Evolutionary conservation across 2,329 filamentous ascomycete genomes (phyloP).

Genomic region (Alternaria sp.): DNA sequence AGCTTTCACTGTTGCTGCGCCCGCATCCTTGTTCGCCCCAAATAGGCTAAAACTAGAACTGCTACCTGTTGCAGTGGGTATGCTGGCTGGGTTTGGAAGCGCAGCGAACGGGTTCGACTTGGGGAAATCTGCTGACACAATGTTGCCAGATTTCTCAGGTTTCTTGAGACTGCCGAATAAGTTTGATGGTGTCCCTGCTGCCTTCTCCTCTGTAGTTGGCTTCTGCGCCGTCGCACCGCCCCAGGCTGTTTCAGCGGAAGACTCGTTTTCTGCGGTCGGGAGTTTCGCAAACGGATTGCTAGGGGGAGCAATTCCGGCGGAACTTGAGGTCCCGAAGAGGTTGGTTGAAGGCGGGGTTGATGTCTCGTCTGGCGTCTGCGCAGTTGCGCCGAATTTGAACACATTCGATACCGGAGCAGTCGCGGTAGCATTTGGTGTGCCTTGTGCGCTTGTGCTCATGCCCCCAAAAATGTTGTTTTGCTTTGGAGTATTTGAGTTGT

Average conservation of each 20-base stretch:
- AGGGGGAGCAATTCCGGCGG: constrained; percentile 9
- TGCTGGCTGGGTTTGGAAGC: constrained; percentile 24
- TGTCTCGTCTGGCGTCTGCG: constrained; percentile 24
- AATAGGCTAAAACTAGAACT: constrained; percentile 27
- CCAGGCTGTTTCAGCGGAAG: constrained; percentile 16
- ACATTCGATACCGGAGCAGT: constrained; percentile 21
- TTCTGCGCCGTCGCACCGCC: constrained; percentile 23
- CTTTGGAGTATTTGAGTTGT: constrained; percentile 14
- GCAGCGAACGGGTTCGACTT: constrained; percentile 34
- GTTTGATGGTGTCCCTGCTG: constrained; percentile 21
- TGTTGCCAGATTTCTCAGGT: constrained; percentile 16
- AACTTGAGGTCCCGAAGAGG: constrained; percentile 20
- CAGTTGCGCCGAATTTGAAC: constrained; percentile 30
- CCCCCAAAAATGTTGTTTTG: constrained; percentile 26
- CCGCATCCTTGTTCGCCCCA: constrained; percentile 25
- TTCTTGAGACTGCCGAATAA: constrained; percentile 33
- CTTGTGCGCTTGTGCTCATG: constrained; percentile 24
- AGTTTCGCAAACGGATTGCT: constrained; percentile 30
- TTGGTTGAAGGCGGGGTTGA: constrained; percentile 23
- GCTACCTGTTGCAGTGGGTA: constrained; percentile 16
- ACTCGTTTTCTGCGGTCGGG: constrained; percentile 18
- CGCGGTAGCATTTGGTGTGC: constrained; percentile 20
- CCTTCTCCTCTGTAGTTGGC: constrained; percentile 22
- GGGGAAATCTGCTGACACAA: constrained; percentile 25
- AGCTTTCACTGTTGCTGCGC: constrained; percentile 20